Evolutionary conservation across 805 yeast genomes (phyloP).

Genomic region (Pichia cephalocereana): DNA sequence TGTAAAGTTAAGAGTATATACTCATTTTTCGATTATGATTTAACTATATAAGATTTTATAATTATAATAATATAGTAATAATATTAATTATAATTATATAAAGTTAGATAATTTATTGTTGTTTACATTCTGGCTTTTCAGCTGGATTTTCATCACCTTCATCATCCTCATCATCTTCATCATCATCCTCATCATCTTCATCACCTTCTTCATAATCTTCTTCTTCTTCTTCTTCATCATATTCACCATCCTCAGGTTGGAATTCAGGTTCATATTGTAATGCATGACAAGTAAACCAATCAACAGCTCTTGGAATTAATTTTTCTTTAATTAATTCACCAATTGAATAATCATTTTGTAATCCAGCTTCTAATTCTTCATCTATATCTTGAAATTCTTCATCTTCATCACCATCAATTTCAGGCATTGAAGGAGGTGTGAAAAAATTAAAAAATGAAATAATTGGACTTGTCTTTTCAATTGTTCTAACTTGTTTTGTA

Average conservation of each 20-base stretch:
- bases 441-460: constrained; percentile 95
- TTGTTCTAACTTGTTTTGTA: constrained; percentile 92
- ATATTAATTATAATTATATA: not conserved
- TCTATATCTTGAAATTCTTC: constrained; percentile 52
- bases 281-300: constrained; percentile 98
- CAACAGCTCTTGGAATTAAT: constrained; percentile 91
- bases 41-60: not conserved
- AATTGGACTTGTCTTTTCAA: constrained; percentile 88
- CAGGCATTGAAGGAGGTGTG: constrained; percentile 79
- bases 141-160: constrained; percentile 53
- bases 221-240: constrained; percentile 52
- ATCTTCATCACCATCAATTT: constrained; percentile 29
- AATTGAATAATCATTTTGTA: constrained; percentile 87
- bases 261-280: constrained; percentile 65
- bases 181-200: constrained; percentile 53
- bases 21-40: not conserved
- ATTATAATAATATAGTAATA: not conserved
- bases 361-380: constrained; percentile 69
- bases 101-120: constrained; percentile 31
- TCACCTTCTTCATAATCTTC: constrained; percentile 55
- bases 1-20: not conserved
- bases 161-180: constrained; percentile 35
- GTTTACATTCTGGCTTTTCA: constrained; percentile 73
- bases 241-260: constrained; percentile 48
- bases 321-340: constrained; percentile 97